phyloP scores from a whole-genome alignment of 306 rosid genomes.

The Datisca glomerata region DNA sequence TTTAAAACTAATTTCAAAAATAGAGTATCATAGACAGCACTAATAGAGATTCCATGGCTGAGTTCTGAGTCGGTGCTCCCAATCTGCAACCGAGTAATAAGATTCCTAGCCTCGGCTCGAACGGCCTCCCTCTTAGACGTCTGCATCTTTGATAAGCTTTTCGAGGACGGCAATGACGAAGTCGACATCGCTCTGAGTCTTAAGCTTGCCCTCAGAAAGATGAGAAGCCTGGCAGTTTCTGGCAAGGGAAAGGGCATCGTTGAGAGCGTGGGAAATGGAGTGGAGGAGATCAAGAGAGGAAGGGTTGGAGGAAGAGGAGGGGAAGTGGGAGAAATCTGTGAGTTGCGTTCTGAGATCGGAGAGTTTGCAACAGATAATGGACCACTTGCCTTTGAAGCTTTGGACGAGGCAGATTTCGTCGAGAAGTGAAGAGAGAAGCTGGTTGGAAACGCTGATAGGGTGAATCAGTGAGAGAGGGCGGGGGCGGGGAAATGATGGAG shows the following conservation, averaged over 20 bases:
- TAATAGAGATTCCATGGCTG: slow-evolving; percentile 53
- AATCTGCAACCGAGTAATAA: slow-evolving; percentile 65
- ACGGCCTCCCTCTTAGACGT: slow-evolving; percentile 51
- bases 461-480: slow-evolving; percentile 7
- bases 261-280: slow-evolving; percentile 32
- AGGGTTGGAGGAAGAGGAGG: slow-evolving; percentile 30
- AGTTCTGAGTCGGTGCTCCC: slow-evolving; percentile 42
- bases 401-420: slow-evolving; percentile 35
- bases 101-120: slow-evolving; percentile 51
- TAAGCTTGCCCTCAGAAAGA: slow-evolving; percentile 54
- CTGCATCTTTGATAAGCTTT: slow-evolving; percentile 51
- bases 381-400: slow-evolving; percentile 69
- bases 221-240: slow-evolving; percentile 24
- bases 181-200: slow-evolving; percentile 77
- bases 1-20: too few species aligned
- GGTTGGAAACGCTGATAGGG: slow-evolving; percentile 17
- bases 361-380: slow-evolving; percentile 44
- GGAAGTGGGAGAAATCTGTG: slow-evolving; percentile 43
- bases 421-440: slow-evolving; percentile 25
- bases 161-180: slow-evolving; percentile 51
- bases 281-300: slow-evolving; percentile 60
- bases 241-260: slow-evolving; percentile 41
- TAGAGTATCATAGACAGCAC: too few species aligned
- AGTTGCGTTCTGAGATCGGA: slow-evolving; percentile 53
- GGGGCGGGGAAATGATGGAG: too few species aligned